A percentile compares a stretch with the other conserved stretches of the same genome.
Evolutionary conservation across 768 basidiomycete genomes (phyloP).

Genomic region (Auriculariales sp.): DNA sequence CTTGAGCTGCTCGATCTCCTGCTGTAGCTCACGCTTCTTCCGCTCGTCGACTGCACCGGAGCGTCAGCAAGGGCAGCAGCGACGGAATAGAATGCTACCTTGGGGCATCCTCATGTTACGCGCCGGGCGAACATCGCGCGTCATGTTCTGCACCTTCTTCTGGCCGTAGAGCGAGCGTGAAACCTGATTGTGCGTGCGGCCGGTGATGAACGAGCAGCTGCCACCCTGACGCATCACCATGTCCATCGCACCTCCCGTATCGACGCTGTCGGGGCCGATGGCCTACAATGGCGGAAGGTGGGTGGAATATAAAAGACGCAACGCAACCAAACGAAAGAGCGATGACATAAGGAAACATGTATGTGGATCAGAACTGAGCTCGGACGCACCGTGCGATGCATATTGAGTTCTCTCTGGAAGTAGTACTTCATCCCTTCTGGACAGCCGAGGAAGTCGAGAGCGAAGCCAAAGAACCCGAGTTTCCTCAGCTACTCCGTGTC

Average conservation of each 20-base stretch:
- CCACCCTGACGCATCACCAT: slow-evolving; percentile 32
- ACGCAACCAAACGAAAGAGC: neutral
- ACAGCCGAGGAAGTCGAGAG: slow-evolving; percentile 65
- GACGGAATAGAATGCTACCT: too few relatives aligned
- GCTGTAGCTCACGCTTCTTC: slow-evolving; percentile 6
- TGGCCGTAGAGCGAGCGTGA: slow-evolving; percentile 60
- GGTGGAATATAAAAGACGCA: too few relatives aligned
- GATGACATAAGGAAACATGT: neutral
- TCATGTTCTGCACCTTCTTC: slow-evolving; percentile 43
- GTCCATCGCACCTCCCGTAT: slow-evolving; percentile 44
- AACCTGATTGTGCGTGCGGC: slow-evolving; percentile 41
- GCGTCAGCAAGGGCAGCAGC: slow-evolving; percentile 28
- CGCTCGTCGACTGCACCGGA: slow-evolving; percentile 27
- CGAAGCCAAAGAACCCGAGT: slow-evolving; percentile 69
- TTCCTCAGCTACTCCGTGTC: slow-evolving; percentile 30
- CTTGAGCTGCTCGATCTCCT: slow-evolving; percentile 15
- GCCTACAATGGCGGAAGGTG: too few relatives aligned
- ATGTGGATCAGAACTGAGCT: neutral
- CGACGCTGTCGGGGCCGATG: slow-evolving; percentile 35
- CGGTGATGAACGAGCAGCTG: slow-evolving; percentile 44
- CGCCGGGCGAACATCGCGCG: slow-evolving; percentile 39
- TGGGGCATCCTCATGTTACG: slow-evolving; percentile 20
- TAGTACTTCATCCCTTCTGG: slow-evolving; percentile 63
- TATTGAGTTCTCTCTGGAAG: slow-evolving; percentile 41
- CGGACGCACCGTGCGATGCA: slow-evolving; percentile 59